These are phyloP conservation scores for Penicillium cataractarum DNA, from an alignment of 495 filamentous ascomycete species.

Conservation along the genomic window DNA sequence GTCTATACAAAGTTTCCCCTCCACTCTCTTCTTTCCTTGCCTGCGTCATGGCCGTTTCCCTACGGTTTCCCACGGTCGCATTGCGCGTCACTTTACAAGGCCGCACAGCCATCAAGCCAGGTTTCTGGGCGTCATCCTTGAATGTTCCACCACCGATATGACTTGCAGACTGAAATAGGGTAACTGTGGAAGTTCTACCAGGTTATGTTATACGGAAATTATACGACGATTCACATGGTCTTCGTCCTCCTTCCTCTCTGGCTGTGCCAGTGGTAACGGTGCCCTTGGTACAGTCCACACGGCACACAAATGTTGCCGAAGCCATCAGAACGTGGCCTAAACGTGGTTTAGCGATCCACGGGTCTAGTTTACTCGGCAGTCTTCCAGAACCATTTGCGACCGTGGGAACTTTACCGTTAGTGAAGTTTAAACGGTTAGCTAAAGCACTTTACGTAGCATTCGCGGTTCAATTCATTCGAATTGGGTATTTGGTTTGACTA, in stretches of 20 bases:
- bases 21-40: neutral
- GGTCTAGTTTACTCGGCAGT: neutral
- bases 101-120: neutral
- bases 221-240: neutral
- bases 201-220: neutral
- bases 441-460: neutral
- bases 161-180: neutral
- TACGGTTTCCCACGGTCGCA: neutral
- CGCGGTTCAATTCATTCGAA: neutral
- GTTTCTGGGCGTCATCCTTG: neutral
- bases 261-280: neutral
- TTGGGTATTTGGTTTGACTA: neutral
- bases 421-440: neutral
- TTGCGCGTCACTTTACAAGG: neutral
- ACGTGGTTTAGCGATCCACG: constrained; percentile 7
- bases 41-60: neutral
- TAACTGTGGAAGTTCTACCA: neutral
- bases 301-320: neutral
- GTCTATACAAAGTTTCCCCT: neutral
- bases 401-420: neutral
- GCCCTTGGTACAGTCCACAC: too few relatives aligned
- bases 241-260: neutral
- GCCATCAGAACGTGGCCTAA: constrained; percentile 9
- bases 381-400: constrained; percentile 16
- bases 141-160: neutral